Percentiles rank a stretch among this genome's conserved stretches.
phyloP scores from a whole-genome alignment of 1,284 basidiomycete species.

The Blastosporella zonata region DNA sequence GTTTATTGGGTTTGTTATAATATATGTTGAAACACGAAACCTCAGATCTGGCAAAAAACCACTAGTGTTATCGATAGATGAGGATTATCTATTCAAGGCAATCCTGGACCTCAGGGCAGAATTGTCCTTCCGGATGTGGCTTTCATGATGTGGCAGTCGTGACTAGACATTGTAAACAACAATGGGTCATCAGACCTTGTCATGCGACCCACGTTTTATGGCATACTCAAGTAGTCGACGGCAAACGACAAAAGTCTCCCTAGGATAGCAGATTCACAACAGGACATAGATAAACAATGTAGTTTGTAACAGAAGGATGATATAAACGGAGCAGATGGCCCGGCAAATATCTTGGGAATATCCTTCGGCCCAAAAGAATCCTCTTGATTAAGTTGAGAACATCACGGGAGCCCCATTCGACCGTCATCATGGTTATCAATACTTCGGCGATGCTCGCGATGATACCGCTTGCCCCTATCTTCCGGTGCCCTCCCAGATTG shows the following conservation, averaged over 20 bases:
- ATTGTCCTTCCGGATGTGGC: not conserved
- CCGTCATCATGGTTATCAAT: constrained; percentile 42
- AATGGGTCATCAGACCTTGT: constrained; percentile 16
- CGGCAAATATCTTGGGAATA: constrained; percentile 9
- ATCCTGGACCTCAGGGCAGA: not conserved
- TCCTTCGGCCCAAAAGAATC: constrained; percentile 12
- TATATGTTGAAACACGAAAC: not conserved
- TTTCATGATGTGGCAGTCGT: not conserved
- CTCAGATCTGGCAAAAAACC: not conserved
- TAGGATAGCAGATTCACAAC: constrained; percentile 19
- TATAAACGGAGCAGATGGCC: constrained; percentile 12
- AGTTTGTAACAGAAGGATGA: constrained; percentile 12
- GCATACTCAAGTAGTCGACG: constrained; percentile 11
- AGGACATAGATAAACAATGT: constrained; percentile 21
- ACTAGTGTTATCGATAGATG: not conserved
- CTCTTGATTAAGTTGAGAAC: constrained; percentile 11
- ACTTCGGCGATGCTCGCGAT: constrained; percentile 42
- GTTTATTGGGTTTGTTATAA: not conserved
- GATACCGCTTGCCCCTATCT: constrained; percentile 58
- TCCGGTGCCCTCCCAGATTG: constrained; percentile 31
- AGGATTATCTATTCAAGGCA: not conserved
- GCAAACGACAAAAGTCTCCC: constrained; percentile 14
- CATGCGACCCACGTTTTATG: constrained; percentile 15
- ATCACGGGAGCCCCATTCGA: constrained; percentile 36
- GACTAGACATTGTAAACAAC: constrained; percentile 6